Conservation (phyloP, 2,329 filamentous ascomycete genomes). For the Colletotrichum kahawae region DNA sequence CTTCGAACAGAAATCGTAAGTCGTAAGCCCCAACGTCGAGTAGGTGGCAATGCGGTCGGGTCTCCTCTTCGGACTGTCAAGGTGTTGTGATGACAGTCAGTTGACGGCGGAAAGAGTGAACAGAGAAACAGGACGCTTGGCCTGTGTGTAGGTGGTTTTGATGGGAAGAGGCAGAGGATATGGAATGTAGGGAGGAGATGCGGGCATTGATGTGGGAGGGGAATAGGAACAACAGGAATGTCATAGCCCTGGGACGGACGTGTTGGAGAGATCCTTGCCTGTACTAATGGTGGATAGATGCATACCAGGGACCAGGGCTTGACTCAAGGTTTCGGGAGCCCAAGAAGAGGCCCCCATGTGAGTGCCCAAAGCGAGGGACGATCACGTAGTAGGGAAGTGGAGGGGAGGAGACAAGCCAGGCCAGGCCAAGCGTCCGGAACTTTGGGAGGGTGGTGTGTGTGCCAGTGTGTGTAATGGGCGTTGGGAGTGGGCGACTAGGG, state of each 20-base stretch:
- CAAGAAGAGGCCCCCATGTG: constrained; percentile 16
- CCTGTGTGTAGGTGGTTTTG: constrained; percentile 17
- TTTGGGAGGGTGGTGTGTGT: neutral
- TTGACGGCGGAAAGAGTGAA: neutral
- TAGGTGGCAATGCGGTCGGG: neutral
- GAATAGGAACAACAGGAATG: constrained; percentile 21
- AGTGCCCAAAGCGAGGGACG: constrained; percentile 23
- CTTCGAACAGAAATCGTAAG: neutral
- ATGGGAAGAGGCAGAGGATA: constrained; percentile 16
- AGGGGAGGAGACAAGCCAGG: neutral
- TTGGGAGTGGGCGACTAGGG: neutral
- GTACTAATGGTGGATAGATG: constrained; percentile 21
- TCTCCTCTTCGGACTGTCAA: constrained; percentile 6
- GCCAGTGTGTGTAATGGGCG: neutral
- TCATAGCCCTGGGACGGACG: constrained; percentile 22
- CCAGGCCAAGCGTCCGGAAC: constrained; percentile 17
- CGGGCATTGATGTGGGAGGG: constrained; percentile 18
- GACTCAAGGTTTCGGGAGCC: constrained; percentile 24
- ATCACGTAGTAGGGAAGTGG: constrained; percentile 18
- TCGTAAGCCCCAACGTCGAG: constrained; percentile 7
- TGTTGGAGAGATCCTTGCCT: constrained; percentile 20
- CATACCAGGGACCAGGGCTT: constrained; percentile 24
- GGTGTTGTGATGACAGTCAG: constrained; percentile 4
- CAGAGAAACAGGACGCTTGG: neutral
- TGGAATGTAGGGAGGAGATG: constrained; percentile 25